Percentiles rank a stretch among this genome's conserved stretches.
phyloP scores from a whole-genome alignment of 116 monocot genomes.

The Cymodocea nodosa region DNA sequence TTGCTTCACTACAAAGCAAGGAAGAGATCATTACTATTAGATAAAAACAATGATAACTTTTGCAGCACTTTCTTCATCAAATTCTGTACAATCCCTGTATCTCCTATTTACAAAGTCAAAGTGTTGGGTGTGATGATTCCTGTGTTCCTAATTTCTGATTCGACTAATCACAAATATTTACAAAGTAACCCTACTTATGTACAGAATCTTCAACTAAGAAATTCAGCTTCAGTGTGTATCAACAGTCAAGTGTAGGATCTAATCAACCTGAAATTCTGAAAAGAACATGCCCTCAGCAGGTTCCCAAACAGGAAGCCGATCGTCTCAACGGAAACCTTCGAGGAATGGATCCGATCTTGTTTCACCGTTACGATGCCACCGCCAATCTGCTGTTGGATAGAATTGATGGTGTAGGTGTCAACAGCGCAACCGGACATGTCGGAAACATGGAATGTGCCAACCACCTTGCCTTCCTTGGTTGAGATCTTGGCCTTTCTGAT shows the following conservation, averaged over 20 bases:
- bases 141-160: not conserved
- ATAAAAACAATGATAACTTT: too few species aligned
- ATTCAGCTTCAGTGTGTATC: not conserved
- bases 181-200: not conserved
- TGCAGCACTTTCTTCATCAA: too few species aligned
- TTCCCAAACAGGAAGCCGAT: slow-evolving; percentile 25
- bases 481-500: slow-evolving; percentile 44
- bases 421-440: slow-evolving; percentile 36
- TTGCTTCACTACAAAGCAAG: too few species aligned
- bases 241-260: slow-evolving; percentile 41
- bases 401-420: slow-evolving; percentile 20
- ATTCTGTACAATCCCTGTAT: too few species aligned
- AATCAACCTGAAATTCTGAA: slow-evolving; percentile 34
- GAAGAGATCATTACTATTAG: too few species aligned
- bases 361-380: slow-evolving; percentile 27
- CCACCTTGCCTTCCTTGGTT: slow-evolving; percentile 29
- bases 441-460: slow-evolving; percentile 33
- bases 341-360: not conserved
- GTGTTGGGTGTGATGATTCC: not conserved
- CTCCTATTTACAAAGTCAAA: too few species aligned
- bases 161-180: not conserved
- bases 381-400: slow-evolving; percentile 24
- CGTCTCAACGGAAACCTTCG: not conserved
- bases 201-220: not conserved
- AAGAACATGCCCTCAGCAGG: slow-evolving; percentile 38